These are phyloP conservation scores for Lasiodiplodia citricola DNA, from an alignment of 2,329 filamentous ascomycete species.

Conservation along the genomic window DNA sequence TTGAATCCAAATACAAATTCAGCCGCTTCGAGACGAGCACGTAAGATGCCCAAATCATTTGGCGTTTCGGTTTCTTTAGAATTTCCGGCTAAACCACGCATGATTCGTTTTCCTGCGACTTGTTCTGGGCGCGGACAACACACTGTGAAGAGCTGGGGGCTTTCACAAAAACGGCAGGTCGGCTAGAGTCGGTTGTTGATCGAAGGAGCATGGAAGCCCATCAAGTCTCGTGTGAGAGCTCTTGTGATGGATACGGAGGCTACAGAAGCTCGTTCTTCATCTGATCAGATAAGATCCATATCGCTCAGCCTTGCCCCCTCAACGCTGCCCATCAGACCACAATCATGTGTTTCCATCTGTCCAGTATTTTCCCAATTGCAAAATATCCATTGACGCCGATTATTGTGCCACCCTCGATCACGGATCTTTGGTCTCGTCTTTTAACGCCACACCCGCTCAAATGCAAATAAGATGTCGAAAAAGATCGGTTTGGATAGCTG, in stretches of 20 bases:
- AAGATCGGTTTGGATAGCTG: background rate
- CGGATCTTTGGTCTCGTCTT: conserved; percentile 1
- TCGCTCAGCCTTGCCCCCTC: background rate
- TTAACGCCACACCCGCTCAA: conserved; percentile 25
- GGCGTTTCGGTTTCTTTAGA: background rate
- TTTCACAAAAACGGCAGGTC: background rate
- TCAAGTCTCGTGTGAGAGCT: background rate
- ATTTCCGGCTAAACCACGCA: background rate
- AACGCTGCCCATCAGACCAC: background rate
- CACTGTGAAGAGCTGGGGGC: background rate
- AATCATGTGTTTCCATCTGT: background rate
- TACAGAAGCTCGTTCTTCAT: background rate
- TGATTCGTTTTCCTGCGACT: background rate
- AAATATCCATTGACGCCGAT: conserved; percentile 7
- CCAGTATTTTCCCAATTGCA: background rate
- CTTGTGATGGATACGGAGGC: background rate
- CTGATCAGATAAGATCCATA: conserved; percentile 15
- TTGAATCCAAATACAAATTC: background rate
- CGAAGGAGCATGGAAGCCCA: background rate
- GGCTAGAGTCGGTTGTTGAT: background rate
- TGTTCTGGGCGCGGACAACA: background rate
- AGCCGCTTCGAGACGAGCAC: background rate
- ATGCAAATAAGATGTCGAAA: conserved; percentile 21
- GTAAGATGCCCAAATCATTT: background rate
- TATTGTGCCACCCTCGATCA: background rate